phyloP scores from a whole-genome alignment of 2,329 filamentous ascomycete species.

The Calonectria hawksworthii region DNA sequence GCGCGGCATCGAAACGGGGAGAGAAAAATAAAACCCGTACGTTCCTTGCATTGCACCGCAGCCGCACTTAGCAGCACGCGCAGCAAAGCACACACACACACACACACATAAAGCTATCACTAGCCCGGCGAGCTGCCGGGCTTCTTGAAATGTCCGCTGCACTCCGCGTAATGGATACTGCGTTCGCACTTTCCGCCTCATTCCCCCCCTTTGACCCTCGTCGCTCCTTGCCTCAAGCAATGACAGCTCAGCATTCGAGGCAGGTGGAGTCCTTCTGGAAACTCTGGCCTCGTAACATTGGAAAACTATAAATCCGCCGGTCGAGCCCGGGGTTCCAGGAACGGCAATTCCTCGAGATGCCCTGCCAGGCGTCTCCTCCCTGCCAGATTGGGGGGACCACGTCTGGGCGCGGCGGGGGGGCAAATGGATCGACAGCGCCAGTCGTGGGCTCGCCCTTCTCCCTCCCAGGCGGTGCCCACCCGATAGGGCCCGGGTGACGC shows the following conservation, averaged over 20 bases:
- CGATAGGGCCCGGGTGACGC: neutral
- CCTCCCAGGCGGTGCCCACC: neutral
- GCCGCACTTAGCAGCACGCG: neutral
- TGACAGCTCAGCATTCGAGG: neutral
- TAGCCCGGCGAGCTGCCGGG: neutral
- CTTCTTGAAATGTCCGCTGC: neutral
- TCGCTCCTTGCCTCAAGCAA: neutral
- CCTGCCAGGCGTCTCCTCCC: neutral
- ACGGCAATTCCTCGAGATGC: neutral
- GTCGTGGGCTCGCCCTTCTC: neutral
- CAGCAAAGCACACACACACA: neutral
- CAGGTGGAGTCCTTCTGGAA: slow-evolving; percentile 4
- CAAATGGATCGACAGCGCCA: slow-evolving; percentile 9
- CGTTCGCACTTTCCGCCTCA: neutral
- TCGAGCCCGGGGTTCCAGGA: neutral
- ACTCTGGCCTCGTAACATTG: neutral
- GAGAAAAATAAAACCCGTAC: neutral
- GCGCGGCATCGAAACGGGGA: neutral
- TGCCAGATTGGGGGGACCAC: neutral
- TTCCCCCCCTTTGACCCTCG: neutral
- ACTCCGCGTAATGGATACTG: neutral
- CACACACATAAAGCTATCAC: neutral
- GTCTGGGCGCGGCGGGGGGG: neutral
- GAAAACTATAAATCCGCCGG: neutral
- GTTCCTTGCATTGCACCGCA: neutral